Base-by-base conservation (phyloP, 2,329 filamentous ascomycete species). In the Colletotrichum paranaense region DNA sequence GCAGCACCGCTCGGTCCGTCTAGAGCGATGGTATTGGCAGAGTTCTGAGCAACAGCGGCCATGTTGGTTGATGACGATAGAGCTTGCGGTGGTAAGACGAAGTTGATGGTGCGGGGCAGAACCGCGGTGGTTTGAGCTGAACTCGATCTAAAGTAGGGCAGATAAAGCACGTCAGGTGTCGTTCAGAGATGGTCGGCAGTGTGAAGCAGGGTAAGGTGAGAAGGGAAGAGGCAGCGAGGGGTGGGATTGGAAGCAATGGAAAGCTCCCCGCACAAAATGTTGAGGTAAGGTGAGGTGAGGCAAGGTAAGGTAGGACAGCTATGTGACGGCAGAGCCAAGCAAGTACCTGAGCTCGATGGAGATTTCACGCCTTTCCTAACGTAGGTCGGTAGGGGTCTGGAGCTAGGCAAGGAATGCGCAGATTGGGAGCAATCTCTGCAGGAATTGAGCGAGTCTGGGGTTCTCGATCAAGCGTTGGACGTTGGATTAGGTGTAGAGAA, bases 11-110 rank as follows among this genome's bases (percentile, higher is more conserved):
- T 76, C 22, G 82, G 68, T 38, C 76, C 79, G 62, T 82, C 81
- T 19, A 78, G 76, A 59, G 80, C 82, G 76, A 88, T 79, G 46
- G 83, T 82, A 77, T 88, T 87, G 78, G 86, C 82, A 46, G 86
- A 85, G 32, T 84, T 82, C 62, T 85, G 80, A 74, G 67, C 72
- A 58, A 65, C 60, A n/a, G 66, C 63, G 26, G 64, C 56, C 65
- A 74, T 69, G 60, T 53, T 56, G 64, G 42, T 66, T 26, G 59
- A 73, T 26, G 58, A 22, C 38, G 62, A 68, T 42, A 26, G 63
- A 16, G 49, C 32, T 49, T 56, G 14, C 28, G n/a, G 28, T 49
- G 67, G 53, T 11, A 42, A 28, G 46, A 46, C 19, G 42, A 55
- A 32, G 56, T 28, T 57, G 38, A 26, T 22, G 60, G 35, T 70